Evolutionary conservation across 1,139 yeast genomes (phyloP).

Genomic region (Eremothecium sinecaudum): DNA sequence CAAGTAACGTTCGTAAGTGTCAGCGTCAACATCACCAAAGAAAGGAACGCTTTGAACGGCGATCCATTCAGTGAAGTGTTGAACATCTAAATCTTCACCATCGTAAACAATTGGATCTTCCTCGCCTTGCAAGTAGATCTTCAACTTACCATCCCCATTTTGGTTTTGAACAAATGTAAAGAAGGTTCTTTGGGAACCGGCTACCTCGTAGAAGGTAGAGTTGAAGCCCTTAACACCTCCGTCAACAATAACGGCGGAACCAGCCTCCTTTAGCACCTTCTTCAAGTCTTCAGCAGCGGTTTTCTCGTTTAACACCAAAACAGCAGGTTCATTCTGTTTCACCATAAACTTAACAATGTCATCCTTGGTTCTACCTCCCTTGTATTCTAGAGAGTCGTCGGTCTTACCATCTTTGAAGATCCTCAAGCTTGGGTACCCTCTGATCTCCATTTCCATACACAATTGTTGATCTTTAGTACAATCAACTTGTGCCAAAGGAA

Average conservation of each 20-base stretch:
- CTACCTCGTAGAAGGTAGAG: conserved; percentile 22
- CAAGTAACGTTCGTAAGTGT: conserved; percentile 70
- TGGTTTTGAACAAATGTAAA: conserved; percentile 45
- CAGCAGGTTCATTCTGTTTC: conserved; percentile 77
- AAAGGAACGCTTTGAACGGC: conserved; percentile 68
- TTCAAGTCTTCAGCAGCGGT: conserved; percentile 48
- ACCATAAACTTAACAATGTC: conserved; percentile 73
- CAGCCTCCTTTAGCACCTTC: conserved; percentile 9
- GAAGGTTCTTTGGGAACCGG: conserved; percentile 45
- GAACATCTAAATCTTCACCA: conserved; percentile 33
- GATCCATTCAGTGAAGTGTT: conserved; percentile 45
- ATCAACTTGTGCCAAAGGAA: conserved; percentile 83
- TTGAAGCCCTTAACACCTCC: conserved; percentile 20
- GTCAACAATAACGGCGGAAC: conserved; percentile 19
- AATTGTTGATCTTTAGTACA: conserved; percentile 81
- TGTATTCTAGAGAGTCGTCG: conserved; percentile 47
- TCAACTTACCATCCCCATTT: conserved; percentile 26
- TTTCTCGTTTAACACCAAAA: conserved; percentile 42
- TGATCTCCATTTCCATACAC: conserved; percentile 64
- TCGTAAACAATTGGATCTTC: conserved; percentile 37
- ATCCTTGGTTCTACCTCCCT: conserved; percentile 75
- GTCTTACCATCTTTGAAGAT: conserved; percentile 59
- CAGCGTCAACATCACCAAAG: conserved; percentile 84
- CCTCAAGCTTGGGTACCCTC: conserved; percentile 90
- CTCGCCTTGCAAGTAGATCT: conserved; percentile 21